Evolutionary conservation across 495 filamentous ascomycete species (phyloP), one percentile per base, ranked within the genome.

Genomic region (Aspergillus ostianus): DNA sequence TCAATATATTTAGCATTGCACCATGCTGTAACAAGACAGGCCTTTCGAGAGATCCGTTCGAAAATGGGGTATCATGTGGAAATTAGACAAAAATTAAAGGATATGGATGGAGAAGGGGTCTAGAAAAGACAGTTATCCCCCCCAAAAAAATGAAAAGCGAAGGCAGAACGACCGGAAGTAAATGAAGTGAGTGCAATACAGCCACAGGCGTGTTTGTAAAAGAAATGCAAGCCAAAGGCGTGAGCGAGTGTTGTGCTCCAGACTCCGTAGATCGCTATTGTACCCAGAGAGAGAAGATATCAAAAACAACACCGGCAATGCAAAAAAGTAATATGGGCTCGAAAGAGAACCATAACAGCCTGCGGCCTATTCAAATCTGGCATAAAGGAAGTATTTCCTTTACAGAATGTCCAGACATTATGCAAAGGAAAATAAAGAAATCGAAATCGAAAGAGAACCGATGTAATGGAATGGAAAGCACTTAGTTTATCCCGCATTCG

Each of bases 401-500:
- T 41, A 41, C 1, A 41, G 36, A 15, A 41, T 41, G 36, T 13
- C 36, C 36, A 17, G 36, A 41, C 10, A 41, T 1, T 41, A 41
- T 41, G 36, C 36, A 41, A 41, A 41, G 12, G 13, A 13, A 41
- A 4, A 41, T 15, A 10, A 17, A 13, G 36, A 41, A 41, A 41
- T 41, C 13, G 36, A 15, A 55, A 32, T 15, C 32, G 19, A 41
- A 27, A 21, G 48, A 44, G 51, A 46, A n/a, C 7, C 3, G 21
- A 6, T 49, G 17, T 21, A 17, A 49, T 20, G 47, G 15, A 26
- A 26, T 9, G 47, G 47, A 3, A 30, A 49, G 29, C 26, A 61
- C 3, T 13, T 32, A 53, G 21, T 46, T 54, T 64, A 73, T 51
- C 66, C 68, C 64, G 13, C 67, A 55, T 64, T 68, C 6, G 63